Evolutionary conservation across 2,329 filamentous ascomycete genomes (phyloP).

Genomic region (Ophiocordyceps robertsii): DNA sequence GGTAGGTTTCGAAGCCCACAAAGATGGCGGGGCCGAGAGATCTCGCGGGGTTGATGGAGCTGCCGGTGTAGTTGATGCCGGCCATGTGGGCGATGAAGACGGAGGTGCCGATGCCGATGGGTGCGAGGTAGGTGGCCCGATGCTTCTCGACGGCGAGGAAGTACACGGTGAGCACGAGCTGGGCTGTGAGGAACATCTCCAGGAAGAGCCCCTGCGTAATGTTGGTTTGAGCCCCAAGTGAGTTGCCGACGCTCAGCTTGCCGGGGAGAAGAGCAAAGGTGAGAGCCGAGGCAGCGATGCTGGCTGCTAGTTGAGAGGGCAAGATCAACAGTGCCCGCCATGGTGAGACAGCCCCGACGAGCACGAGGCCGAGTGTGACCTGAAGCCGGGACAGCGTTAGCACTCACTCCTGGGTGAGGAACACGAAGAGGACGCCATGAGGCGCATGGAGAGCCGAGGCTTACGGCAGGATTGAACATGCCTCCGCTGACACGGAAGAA

Average conservation of each 20-base stretch:
- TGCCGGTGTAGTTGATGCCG: slow-evolving; percentile 32
- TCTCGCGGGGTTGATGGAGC: slow-evolving; percentile 35
- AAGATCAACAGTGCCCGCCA: slow-evolving; percentile 38
- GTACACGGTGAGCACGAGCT: slow-evolving; percentile 50
- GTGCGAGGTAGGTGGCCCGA: slow-evolving; percentile 56
- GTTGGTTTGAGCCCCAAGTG: slow-evolving; percentile 35
- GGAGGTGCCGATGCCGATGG: slow-evolving; percentile 57
- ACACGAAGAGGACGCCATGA: background rate
- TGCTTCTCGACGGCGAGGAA: slow-evolving; percentile 65
- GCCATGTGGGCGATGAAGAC: slow-evolving; percentile 47
- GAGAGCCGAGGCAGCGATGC: slow-evolving; percentile 44
- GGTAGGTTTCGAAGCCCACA: slow-evolving; percentile 27
- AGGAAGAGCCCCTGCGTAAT: slow-evolving; percentile 49
- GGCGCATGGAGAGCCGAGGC: slow-evolving; percentile 6
- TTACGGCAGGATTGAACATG: slow-evolving; percentile 37
- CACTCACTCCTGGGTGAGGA: background rate
- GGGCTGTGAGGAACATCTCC: slow-evolving; percentile 51
- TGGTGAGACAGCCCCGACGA: slow-evolving; percentile 42
- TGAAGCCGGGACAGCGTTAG: slow-evolving; percentile 5
- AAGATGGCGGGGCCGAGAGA: slow-evolving; percentile 35
- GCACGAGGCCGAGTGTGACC: slow-evolving; percentile 45
- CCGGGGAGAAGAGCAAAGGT: slow-evolving; percentile 45
- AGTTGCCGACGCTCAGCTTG: slow-evolving; percentile 39
- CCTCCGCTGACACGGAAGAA: slow-evolving; percentile 41
- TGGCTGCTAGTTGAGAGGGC: slow-evolving; percentile 42